Evolutionary conservation across 179 eudicot genomes (phyloP).

Genomic region (Beta macrorhiza): DNA sequence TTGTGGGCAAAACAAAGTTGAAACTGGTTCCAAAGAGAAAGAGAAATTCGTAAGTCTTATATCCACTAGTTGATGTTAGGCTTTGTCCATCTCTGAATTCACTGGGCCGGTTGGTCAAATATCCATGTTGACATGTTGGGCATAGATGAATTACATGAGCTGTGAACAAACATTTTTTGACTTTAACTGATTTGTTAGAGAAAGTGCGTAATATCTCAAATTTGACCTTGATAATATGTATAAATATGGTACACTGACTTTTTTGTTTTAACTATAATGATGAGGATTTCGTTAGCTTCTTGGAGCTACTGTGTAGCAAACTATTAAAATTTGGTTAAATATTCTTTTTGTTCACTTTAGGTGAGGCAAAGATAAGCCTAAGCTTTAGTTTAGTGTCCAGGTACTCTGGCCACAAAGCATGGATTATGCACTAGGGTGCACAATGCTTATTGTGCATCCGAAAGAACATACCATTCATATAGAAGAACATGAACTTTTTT

Average conservation of each 20-base stretch:
- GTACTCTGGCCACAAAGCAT: not conserved
- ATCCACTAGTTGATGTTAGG: conserved; percentile 1
- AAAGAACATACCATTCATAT: too few species aligned
- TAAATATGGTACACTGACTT: not conserved
- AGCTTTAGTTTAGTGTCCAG: not conserved
- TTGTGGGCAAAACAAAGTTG: conserved; percentile 92
- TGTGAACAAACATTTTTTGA: not conserved
- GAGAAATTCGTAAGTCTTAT: conserved; percentile 72
- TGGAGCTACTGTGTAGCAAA: not conserved
- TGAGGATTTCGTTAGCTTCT: not conserved
- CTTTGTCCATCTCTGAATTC: conserved; percentile 1
- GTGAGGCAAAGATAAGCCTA: not conserved
- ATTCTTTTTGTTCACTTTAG: not conserved
- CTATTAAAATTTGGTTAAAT: not conserved
- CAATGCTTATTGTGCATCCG: too few species aligned
- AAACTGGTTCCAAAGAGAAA: conserved; percentile 83
- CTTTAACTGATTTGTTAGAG: not conserved
- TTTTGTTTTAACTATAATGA: not conserved
- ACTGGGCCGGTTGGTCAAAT: not conserved
- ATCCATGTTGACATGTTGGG: not conserved
- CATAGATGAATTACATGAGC: not conserved
- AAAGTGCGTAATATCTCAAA: not conserved
- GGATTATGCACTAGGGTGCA: too few species aligned
- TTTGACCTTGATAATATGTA: not conserved
- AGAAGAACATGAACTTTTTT: too few species aligned